phyloP scores from a whole-genome alignment of 1,139 yeast genomes.

The Suhomyces atakaporum region DNA sequence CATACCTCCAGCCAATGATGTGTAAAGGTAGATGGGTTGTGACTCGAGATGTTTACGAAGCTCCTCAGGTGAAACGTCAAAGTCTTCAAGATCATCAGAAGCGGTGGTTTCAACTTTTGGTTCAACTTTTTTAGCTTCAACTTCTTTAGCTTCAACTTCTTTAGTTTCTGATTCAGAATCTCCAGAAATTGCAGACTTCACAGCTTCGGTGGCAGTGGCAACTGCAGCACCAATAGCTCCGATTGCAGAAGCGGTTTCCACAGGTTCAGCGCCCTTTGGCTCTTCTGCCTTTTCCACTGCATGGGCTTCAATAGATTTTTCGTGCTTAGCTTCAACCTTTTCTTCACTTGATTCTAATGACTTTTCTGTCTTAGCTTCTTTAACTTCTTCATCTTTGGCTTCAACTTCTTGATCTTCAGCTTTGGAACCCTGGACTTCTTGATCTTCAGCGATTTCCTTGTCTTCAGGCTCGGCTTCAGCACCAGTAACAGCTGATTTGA shows the following conservation, averaged over 20 bases:
- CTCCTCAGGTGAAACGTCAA: constrained; percentile 48
- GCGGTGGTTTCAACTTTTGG: background rate
- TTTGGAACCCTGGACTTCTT: constrained; percentile 7
- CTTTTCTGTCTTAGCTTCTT: constrained; percentile 3
- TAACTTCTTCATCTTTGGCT: constrained; percentile 9
- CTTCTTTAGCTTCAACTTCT: constrained; percentile 9
- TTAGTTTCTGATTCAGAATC: constrained; percentile 7
- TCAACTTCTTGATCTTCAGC: constrained; percentile 10
- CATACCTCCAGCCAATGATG: constrained; percentile 90
- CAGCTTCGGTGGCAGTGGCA: constrained; percentile 16
- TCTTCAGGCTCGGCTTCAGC: too few species aligned
- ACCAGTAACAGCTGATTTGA: too few species aligned
- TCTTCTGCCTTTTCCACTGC: constrained; percentile 6
- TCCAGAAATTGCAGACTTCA: constrained; percentile 4
- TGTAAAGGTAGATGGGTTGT: constrained; percentile 72
- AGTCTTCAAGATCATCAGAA: constrained; percentile 32
- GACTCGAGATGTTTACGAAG: constrained; percentile 47
- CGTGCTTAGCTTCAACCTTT: background rate
- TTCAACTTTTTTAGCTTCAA: constrained; percentile 4
- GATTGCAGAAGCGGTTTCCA: constrained; percentile 13
- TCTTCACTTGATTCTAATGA: too few species aligned
- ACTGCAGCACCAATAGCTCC: constrained; percentile 13
- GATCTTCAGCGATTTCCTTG: constrained; percentile 1
- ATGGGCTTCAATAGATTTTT: constrained; percentile 8
- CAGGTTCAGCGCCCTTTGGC: constrained; percentile 12